Evolutionary conservation across 192 early-diverging fungal species (phyloP).

Genomic region (Coemansia sp.): DNA sequence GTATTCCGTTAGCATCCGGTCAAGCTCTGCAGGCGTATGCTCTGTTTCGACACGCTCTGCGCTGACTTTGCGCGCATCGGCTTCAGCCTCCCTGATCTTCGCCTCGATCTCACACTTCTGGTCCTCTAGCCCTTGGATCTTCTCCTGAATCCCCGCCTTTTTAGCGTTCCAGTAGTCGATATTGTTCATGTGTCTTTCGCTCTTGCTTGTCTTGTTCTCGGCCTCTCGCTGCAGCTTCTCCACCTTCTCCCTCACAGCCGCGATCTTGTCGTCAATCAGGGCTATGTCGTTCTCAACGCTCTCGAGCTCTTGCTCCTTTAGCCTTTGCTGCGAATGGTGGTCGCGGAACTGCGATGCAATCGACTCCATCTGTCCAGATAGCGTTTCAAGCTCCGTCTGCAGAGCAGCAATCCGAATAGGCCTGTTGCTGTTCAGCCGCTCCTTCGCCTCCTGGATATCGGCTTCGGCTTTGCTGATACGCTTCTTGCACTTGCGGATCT

Average conservation of each 20-base stretch:
- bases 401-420: constrained; percentile 62
- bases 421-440: constrained; percentile 61
- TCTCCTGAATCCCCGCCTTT: constrained; percentile 35
- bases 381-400: constrained; percentile 56
- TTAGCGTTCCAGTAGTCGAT: constrained; percentile 61
- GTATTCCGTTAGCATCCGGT: constrained; percentile 61
- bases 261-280: constrained; percentile 38
- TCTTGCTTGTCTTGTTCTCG: constrained; percentile 29
- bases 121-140: constrained; percentile 17
- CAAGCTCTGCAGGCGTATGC: constrained; percentile 51
- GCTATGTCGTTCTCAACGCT: constrained; percentile 20
- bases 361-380: constrained; percentile 56
- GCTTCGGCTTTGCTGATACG: constrained; percentile 32
- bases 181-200: constrained; percentile 37
- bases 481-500: constrained; percentile 43
- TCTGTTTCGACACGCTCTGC: constrained; percentile 62
- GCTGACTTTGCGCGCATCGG: constrained; percentile 58
- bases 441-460: constrained; percentile 52
- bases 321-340: constrained; percentile 47
- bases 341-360: constrained; percentile 62
- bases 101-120: constrained; percentile 29
- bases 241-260: constrained; percentile 26
- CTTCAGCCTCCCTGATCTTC: constrained; percentile 49
- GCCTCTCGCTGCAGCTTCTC: constrained; percentile 33
- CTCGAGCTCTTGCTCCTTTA: constrained; percentile 45